Percentiles rank a stretch among this genome's conserved stretches.
Evolutionary conservation across 2,329 filamentous ascomycete species (phyloP).

Genomic region (Alternaria arborescens): DNA sequence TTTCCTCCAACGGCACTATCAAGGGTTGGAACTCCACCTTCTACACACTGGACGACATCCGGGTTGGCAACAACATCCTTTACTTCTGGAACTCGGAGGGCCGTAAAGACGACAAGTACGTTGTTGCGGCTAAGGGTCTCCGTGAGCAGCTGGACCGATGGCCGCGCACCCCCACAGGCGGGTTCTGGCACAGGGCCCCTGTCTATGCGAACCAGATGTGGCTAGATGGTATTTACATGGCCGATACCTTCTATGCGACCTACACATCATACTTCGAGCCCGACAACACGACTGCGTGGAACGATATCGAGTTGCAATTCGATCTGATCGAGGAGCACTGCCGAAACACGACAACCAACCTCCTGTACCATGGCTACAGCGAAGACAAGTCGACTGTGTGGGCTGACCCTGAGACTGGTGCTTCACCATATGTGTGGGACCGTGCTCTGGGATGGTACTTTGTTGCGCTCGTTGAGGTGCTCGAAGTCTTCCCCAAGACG

Average conservation of each 20-base stretch:
- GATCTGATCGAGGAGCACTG: slow-evolving; percentile 48
- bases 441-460: slow-evolving; percentile 52
- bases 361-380: slow-evolving; percentile 50
- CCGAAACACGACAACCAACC: slow-evolving; percentile 43
- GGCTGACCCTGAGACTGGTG: slow-evolving; percentile 48
- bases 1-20: slow-evolving; percentile 59
- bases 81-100: slow-evolving; percentile 58
- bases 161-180: slow-evolving; percentile 60
- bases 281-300: slow-evolving; percentile 53
- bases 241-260: slow-evolving; percentile 51
- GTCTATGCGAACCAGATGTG: slow-evolving; percentile 65
- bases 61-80: slow-evolving; percentile 62
- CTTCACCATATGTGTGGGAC: slow-evolving; percentile 49
- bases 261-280: slow-evolving; percentile 51
- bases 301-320: slow-evolving; percentile 53
- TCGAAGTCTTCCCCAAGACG: slow-evolving; percentile 56
- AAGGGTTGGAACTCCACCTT: slow-evolving; percentile 57
- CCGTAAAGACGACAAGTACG: slow-evolving; percentile 57
- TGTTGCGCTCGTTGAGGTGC: slow-evolving; percentile 56
- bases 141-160: slow-evolving; percentile 59
- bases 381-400: slow-evolving; percentile 46
- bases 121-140: slow-evolving; percentile 58
- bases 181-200: slow-evolving; percentile 63
- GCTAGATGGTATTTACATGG: slow-evolving; percentile 63
- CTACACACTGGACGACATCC: slow-evolving; percentile 61